A percentile compares a stretch with the other conserved stretches of the same genome.
Conservation (phyloP, 2,329 filamentous ascomycete genomes). For the Diplodia scrobiculata region DNA sequence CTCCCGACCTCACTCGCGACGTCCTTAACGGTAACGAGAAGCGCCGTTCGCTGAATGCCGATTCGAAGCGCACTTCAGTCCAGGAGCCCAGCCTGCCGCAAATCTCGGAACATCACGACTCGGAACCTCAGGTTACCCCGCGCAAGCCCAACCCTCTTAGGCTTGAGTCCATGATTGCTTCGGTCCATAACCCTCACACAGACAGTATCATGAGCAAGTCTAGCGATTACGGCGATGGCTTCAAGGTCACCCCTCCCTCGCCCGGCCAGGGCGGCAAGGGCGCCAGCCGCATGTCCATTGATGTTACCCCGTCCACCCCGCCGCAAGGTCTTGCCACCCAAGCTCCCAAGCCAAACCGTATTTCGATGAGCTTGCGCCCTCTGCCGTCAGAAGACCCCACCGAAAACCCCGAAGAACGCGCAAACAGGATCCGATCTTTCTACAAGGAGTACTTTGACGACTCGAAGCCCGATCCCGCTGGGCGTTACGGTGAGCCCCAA, state of each 20-base stretch:
- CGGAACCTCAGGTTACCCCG: constrained; percentile 6
- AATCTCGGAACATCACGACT: constrained; percentile 33
- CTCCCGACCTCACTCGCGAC: constrained; percentile 23
- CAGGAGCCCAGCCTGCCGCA: constrained; percentile 33
- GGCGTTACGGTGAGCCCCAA: constrained; percentile 60
- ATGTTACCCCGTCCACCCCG: constrained; percentile 3
- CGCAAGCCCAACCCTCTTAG: constrained; percentile 31
- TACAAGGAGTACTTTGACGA: constrained; percentile 99
- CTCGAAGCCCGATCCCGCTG: constrained; percentile 55
- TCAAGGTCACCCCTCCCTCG: constrained; percentile 52
- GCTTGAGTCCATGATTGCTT: constrained; percentile 43
- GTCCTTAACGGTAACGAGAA: constrained; percentile 35
- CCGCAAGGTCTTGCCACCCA: constrained; percentile 23
- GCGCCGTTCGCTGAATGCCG: constrained; percentile 39
- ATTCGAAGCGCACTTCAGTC: constrained; percentile 46
- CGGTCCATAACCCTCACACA: constrained; percentile 42
- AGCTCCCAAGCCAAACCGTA: constrained; percentile 48
- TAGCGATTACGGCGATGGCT: constrained; percentile 59
- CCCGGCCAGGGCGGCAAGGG: constrained; percentile 4
- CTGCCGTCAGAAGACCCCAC: constrained; percentile 78
- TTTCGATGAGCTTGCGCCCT: constrained; percentile 71
- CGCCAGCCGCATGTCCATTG: constrained; percentile 12
- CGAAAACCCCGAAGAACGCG: constrained; percentile 90
- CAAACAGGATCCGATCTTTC: constrained; percentile 96
- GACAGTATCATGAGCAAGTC: constrained; percentile 53